These are phyloP conservation scores for Davidsoniella virescens DNA, from an alignment of 2,329 filamentous ascomycete genomes.

Conservation along the genomic window DNA sequence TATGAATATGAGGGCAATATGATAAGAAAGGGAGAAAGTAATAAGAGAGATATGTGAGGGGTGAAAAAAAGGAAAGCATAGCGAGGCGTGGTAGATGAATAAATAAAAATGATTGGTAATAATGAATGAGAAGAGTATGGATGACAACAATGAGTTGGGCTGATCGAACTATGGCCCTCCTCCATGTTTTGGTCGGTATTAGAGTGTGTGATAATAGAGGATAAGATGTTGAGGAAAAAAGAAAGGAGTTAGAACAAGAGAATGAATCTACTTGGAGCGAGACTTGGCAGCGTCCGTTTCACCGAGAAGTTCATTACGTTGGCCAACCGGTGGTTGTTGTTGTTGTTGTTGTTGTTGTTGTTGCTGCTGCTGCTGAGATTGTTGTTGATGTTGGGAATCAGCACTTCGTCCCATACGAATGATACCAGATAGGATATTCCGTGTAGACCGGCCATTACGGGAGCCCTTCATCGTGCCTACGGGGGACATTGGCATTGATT, in stretches of 20 bases:
- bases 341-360: too few species aligned
- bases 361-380: slow-evolving; percentile 13
- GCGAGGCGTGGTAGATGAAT: background rate
- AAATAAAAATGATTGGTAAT: slow-evolving; percentile 6
- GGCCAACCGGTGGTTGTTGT: slow-evolving; percentile 18
- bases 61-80: slow-evolving; percentile 4
- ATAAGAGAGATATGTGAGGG: slow-evolving; percentile 6
- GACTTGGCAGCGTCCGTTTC: slow-evolving; percentile 16
- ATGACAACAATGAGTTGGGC: background rate
- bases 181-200: too few species aligned
- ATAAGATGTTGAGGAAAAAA: background rate
- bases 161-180: too few species aligned
- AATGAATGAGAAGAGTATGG: background rate
- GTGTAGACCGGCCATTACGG: slow-evolving; percentile 24
- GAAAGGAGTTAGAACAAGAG: background rate
- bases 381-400: slow-evolving; percentile 15
- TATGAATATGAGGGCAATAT: background rate
- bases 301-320: background rate
- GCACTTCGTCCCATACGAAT: slow-evolving; percentile 28
- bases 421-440: slow-evolving; percentile 28
- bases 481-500: slow-evolving; percentile 5
- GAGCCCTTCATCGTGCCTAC: slow-evolving; percentile 18
- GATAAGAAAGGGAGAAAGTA: background rate
- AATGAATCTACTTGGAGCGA: background rate
- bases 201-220: background rate